Conservation (phyloP, 2,329 filamentous ascomycete genomes). For the Neonectria hederae region DNA sequence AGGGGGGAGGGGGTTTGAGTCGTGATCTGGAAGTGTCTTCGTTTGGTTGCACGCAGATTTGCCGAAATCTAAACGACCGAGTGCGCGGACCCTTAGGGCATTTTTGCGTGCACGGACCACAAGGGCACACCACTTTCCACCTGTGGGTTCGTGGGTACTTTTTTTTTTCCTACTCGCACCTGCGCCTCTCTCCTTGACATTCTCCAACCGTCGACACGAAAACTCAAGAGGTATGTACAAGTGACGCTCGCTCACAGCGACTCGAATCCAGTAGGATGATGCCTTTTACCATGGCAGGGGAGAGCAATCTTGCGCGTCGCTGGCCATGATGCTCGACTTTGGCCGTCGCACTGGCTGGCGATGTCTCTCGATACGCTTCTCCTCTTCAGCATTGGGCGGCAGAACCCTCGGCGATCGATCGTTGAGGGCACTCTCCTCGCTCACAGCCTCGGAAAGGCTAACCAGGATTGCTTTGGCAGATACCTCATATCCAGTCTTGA, state of each 20-base stretch:
- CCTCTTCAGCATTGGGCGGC: slow-evolving; percentile 72
- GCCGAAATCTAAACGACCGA: slow-evolving; percentile 47
- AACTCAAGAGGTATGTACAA: slow-evolving; percentile 58
- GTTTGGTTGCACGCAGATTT: slow-evolving; percentile 48
- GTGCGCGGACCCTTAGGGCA: slow-evolving; percentile 54
- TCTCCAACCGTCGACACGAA: slow-evolving; percentile 40
- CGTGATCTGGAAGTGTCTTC: slow-evolving; percentile 46
- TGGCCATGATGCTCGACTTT: slow-evolving; percentile 35
- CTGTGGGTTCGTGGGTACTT: slow-evolving; percentile 16
- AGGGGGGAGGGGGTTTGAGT: slow-evolving; percentile 40
- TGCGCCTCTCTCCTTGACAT: slow-evolving; percentile 39
- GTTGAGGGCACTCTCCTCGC: slow-evolving; percentile 75
- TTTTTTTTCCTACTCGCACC: slow-evolving; percentile 28
- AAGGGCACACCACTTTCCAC: slow-evolving; percentile 49
- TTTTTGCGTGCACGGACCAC: slow-evolving; percentile 55
- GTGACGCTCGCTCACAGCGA: slow-evolving; percentile 43
- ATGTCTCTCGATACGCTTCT: slow-evolving; percentile 66
- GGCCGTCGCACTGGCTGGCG: slow-evolving; percentile 30
- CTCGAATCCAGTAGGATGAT: slow-evolving; percentile 51
- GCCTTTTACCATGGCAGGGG: slow-evolving; percentile 64
- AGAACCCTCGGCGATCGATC: slow-evolving; percentile 70
- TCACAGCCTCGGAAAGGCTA: slow-evolving; percentile 69
- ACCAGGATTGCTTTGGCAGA: slow-evolving; percentile 62
- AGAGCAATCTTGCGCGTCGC: slow-evolving; percentile 65
- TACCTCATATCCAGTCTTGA: slow-evolving; percentile 72